phyloP scores from a whole-genome alignment of 2,329 filamentous ascomycete genomes.

The Lachnellula suecica region DNA sequence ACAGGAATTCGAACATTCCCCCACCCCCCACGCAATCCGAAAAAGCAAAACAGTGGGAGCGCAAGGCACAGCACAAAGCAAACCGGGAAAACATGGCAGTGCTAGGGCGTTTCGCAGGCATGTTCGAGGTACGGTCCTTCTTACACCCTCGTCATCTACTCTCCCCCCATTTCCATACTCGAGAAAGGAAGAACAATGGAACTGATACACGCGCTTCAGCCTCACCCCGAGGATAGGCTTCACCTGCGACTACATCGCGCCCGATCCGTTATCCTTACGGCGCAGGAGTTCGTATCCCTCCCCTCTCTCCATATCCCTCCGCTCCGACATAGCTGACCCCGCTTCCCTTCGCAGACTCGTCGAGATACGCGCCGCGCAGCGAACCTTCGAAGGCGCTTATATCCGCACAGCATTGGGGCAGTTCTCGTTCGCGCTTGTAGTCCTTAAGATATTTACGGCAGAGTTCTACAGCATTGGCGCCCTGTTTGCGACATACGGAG shows the following conservation, averaged over 20 bases:
- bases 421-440: slow-evolving; percentile 91
- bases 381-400: slow-evolving; percentile 97
- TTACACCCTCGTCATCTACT: neutral
- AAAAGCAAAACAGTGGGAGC: neutral
- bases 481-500: slow-evolving; percentile 88
- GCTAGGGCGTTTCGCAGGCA: slow-evolving; percentile 7
- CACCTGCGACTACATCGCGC: slow-evolving; percentile 81
- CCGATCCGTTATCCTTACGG: slow-evolving; percentile 77
- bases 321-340: slow-evolving; percentile 2
- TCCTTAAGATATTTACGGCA: slow-evolving; percentile 93
- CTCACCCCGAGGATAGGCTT: slow-evolving; percentile 71
- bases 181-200: neutral
- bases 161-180: neutral
- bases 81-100: neutral
- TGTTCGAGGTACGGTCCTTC: slow-evolving; percentile 25
- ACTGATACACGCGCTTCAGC: slow-evolving; percentile 39
- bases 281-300: slow-evolving; percentile 54
- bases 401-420: slow-evolving; percentile 91
- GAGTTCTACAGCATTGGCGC: slow-evolving; percentile 99
- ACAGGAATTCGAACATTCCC: too few relatives aligned
- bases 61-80: neutral
- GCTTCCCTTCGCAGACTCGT: slow-evolving; percentile 56
- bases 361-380: slow-evolving; percentile 90
- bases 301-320: slow-evolving; percentile 3
- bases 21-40: neutral